These are phyloP conservation scores for Sugiyamaella neomexicana DNA, from an alignment of 1,139 yeast species.

Conservation along the genomic window DNA sequence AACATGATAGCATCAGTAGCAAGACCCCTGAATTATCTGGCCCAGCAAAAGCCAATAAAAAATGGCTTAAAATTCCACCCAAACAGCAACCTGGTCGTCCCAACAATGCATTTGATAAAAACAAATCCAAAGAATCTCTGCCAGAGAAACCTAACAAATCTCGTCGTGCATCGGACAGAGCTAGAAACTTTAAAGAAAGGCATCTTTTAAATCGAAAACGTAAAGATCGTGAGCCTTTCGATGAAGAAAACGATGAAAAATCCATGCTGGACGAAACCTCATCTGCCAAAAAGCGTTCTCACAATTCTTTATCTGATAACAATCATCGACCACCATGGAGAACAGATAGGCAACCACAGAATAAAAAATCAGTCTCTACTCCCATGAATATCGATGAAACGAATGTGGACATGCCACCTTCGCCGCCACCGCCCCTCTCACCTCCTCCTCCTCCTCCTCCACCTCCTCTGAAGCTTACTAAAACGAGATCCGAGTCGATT, in stretches of 20 bases:
- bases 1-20: background rate
- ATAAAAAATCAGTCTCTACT: background rate
- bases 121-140: background rate
- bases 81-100: background rate
- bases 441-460: constrained; percentile 12
- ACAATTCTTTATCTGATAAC: background rate
- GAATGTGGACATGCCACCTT: background rate
- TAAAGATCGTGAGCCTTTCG: constrained; percentile 1
- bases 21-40: background rate
- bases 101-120: background rate
- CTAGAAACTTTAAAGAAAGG: background rate
- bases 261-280: too few relatives aligned
- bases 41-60: background rate
- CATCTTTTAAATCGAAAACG: background rate
- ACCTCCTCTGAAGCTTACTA: constrained; percentile 9
- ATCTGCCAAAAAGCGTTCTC: background rate
- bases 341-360: background rate
- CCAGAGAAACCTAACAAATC: background rate
- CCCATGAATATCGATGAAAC: background rate
- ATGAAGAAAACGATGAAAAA: background rate
- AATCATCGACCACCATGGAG: constrained; percentile 3
- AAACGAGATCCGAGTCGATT: constrained; percentile 32
- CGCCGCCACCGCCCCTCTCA: background rate
- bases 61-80: constrained; percentile 13
- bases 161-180: constrained; percentile 3